Percentiles rank a stretch among this genome's conserved stretches.
Conservation (phyloP, 2,329 filamentous ascomycete genomes). For the Periconia macrospinosa region DNA sequence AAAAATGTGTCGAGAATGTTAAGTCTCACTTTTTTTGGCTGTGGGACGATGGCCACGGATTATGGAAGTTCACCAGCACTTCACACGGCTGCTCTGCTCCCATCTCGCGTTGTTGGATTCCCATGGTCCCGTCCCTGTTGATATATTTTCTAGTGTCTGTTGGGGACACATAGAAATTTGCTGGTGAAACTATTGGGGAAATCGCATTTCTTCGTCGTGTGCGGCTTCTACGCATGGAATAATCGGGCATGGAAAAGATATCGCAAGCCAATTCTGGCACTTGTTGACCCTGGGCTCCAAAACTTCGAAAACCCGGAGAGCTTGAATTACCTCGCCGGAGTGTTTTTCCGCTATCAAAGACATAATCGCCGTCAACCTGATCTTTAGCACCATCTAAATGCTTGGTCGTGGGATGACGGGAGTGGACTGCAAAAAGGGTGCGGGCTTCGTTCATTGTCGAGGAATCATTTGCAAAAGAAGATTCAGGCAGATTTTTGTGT, state of each 20-base stretch:
- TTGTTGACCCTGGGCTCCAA: neutral
- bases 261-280: neutral
- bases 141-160: neutral
- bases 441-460: neutral
- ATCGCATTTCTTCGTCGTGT: neutral
- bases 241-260: neutral
- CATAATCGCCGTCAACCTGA: neutral
- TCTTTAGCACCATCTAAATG: slow-evolving; percentile 22
- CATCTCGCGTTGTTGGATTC: neutral
- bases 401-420: slow-evolving; percentile 18
- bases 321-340: neutral
- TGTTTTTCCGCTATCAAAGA: neutral
- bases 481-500: too few species aligned
- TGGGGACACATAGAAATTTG: neutral
- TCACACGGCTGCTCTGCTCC: neutral
- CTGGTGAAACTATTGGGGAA: neutral
- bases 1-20: too few species aligned
- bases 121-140: too few species aligned
- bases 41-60: neutral
- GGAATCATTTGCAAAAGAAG: neutral
- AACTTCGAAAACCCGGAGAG: neutral
- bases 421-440: neutral
- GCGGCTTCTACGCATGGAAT: neutral
- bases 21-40: neutral
- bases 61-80: neutral